These are phyloP conservation scores for Candida sithepensis DNA, from an alignment of 805 yeast species.

Conservation along the genomic window DNA sequence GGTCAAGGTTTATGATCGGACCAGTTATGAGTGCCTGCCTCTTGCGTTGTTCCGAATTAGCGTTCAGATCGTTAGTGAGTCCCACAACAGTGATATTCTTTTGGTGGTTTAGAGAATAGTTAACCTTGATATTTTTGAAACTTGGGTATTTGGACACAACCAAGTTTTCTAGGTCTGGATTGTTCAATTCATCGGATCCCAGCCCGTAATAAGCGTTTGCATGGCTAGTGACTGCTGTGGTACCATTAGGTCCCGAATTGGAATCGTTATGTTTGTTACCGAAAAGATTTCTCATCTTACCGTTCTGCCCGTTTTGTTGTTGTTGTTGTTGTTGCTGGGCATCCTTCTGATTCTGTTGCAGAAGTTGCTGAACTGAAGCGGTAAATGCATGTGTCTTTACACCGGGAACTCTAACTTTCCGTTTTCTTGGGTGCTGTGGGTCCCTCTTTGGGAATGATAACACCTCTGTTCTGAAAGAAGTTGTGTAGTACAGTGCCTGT, in stretches of 20 bases:
- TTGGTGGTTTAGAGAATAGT: conserved; percentile 38
- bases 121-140: conserved; percentile 33
- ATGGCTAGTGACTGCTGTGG: conserved; percentile 14
- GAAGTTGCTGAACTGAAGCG: conserved; percentile 17
- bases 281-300: conserved; percentile 19
- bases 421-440: conserved; percentile 28
- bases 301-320: background rate
- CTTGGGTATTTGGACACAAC: conserved; percentile 27
- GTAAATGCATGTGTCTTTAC: conserved; percentile 37
- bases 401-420: conserved; percentile 41
- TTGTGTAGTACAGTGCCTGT: conserved; percentile 79
- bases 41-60: conserved; percentile 69
- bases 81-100: conserved; percentile 45
- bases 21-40: conserved; percentile 74
- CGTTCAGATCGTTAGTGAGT: conserved; percentile 36
- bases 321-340: conserved; percentile 6
- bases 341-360: conserved; percentile 5
- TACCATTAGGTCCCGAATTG: conserved; percentile 1
- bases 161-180: conserved; percentile 18
- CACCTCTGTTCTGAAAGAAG: conserved; percentile 58
- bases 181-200: conserved; percentile 11
- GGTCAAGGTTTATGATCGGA: conserved; percentile 81
- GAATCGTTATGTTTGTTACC: conserved; percentile 6
- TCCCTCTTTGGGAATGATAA: conserved; percentile 44
- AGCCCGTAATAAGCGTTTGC: conserved; percentile 1